A percentile compares a stretch with the other conserved stretches of the same genome.
Evolutionary conservation across 345 rosid species (phyloP).

Genomic region (Populus simonii): DNA sequence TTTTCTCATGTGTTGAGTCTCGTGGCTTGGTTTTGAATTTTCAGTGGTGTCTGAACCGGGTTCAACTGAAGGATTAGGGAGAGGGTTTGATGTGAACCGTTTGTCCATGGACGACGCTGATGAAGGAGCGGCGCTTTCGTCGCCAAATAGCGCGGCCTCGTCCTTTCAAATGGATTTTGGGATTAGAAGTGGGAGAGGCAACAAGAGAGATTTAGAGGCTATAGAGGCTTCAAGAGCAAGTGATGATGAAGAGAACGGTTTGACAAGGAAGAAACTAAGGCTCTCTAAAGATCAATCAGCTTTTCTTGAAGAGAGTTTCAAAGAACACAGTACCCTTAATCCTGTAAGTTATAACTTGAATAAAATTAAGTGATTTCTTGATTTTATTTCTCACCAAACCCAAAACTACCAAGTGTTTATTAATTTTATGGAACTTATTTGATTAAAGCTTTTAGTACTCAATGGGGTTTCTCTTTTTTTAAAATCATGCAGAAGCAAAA

Average conservation of each 20-base stretch:
- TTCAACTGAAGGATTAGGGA: slow-evolving; percentile 29
- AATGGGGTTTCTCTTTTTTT: neutral
- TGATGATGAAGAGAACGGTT: slow-evolving; percentile 84
- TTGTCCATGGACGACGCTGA: slow-evolving; percentile 48
- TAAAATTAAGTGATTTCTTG: neutral
- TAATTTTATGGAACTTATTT: neutral
- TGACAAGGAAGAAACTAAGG: slow-evolving; percentile 87
- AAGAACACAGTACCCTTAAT: slow-evolving; percentile 80
- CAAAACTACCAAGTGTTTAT: neutral
- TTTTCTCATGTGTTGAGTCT: neutral
- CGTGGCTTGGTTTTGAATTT: neutral
- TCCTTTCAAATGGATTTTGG: slow-evolving; percentile 85
- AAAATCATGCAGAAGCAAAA: slow-evolving; percentile 60
- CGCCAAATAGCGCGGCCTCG: slow-evolving; percentile 79
- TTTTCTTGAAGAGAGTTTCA: slow-evolving; percentile 92
- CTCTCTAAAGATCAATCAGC: slow-evolving; percentile 89
- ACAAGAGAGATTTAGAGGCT: slow-evolving; percentile 44
- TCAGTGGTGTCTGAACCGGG: slow-evolving; percentile 42
- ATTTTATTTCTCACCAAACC: neutral
- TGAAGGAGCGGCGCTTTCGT: slow-evolving; percentile 51
- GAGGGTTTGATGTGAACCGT: slow-evolving; percentile 51
- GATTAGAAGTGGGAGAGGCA: slow-evolving; percentile 42
- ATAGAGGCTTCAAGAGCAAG: slow-evolving; percentile 57
- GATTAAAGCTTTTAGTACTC: neutral
- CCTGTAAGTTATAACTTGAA: slow-evolving; percentile 50